Evolutionary conservation across 2,329 filamentous ascomycete genomes (phyloP).

Genomic region (Coniosporium tulheliwenetii): DNA sequence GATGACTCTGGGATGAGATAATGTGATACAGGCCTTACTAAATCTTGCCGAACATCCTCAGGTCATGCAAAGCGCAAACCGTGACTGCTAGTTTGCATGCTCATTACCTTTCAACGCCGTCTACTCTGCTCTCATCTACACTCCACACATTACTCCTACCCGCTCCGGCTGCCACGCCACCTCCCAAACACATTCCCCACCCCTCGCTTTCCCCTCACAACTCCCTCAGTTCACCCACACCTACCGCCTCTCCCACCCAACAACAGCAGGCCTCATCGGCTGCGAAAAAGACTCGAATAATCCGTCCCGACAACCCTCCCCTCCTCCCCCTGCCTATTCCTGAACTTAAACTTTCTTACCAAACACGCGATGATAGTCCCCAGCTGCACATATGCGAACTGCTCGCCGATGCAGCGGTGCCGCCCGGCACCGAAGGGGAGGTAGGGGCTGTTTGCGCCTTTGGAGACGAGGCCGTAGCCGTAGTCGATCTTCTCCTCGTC

Average conservation of each 20-base stretch:
- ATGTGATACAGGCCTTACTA: no score
- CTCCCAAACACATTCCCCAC: no score
- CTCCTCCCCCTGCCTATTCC: constrained; percentile 55
- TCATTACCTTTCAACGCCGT: no score
- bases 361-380: constrained; percentile 68
- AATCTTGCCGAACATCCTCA: no score
- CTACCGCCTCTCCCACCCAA: constrained; percentile 57
- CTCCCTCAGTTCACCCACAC: background rate
- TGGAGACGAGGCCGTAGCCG: constrained; percentile 83
- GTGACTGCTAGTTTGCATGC: no score
- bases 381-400: constrained; percentile 87
- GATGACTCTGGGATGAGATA: no score
- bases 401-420: constrained; percentile 91
- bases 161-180: no score
- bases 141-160: no score
- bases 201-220: no score
- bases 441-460: constrained; percentile 79
- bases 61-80: no score
- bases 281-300: constrained; percentile 40
- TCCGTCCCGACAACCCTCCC: constrained; percentile 50
- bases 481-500: constrained; percentile 67
- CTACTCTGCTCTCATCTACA: no score
- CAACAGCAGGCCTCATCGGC: constrained; percentile 31
- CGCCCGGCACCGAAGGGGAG: constrained; percentile 86
- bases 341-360: constrained; percentile 66